Evolutionary conservation across 2,329 filamentous ascomycete genomes (phyloP), one percentile per base, ranked within the genome.

Genomic region (Colletotrichum truncatum): DNA sequence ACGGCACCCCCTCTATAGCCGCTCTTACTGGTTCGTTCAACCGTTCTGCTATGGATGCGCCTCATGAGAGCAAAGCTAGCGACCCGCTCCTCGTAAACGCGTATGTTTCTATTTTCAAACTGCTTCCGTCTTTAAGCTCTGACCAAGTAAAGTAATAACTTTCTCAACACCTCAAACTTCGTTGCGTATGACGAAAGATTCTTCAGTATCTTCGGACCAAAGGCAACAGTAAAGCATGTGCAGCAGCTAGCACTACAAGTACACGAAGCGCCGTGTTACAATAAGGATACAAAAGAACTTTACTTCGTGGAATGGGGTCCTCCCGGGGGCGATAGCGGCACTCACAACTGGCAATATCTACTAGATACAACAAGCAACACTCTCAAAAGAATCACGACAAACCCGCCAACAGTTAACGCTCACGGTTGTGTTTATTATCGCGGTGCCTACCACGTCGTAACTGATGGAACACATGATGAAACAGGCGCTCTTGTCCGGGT

Each of bases 251-350:
- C 48, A 7, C 45, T 45, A 7, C 57, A 60, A 11, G 26, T 21
- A 8, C 57, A 54, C 3, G 36, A 54, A 11, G 57, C 48, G 6
- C 48, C 57, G 12, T 60, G 57, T 8, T 60, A 45, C 6, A 54
- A 54, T 1, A 53, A 45, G 26, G 38, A 54, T 4, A 53, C 38
- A 18, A 45, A 53, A n/a, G 48, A 54, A 21, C 21, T 60, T 5
- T 54, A 25, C 12, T 60, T 60, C n/a, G 57, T 23, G 0, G 57
- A 60, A n/a, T 60, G 48, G 57, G 57, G 57, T 2, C 57, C 57
- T n/a, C 48, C 57, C 1, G 48, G 48, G 18, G 48, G 57, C 9
- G 38, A 60, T 2, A 11, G 54, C 4, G 48, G 57, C 16, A 54
- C 38, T 9, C 57, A 60, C n/a, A 26, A 4, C 14, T 60, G 57